These are phyloP conservation scores for Rhodotorula sp. DNA, from an alignment of 1,284 basidiomycete species.

Conservation along the genomic window DNA sequence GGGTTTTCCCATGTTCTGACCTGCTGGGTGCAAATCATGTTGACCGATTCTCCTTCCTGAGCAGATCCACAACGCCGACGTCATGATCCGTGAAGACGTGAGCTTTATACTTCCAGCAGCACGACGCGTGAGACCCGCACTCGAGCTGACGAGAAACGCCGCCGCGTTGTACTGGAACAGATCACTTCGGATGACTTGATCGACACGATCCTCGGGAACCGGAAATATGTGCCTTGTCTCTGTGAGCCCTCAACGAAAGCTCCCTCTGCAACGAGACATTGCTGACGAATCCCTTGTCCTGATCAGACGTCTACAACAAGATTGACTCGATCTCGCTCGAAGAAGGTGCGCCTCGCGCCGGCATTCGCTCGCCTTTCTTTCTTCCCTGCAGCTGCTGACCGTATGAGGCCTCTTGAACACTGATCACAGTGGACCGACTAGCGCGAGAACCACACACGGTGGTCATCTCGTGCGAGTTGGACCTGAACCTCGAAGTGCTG, in stretches of 20 bases:
- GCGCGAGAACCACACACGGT: constrained; percentile 83
- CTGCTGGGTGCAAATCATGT: too few relatives aligned
- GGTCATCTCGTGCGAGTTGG: constrained; percentile 92
- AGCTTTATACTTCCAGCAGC: constrained; percentile 44
- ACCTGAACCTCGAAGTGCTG: constrained; percentile 85
- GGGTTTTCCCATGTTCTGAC: too few relatives aligned
- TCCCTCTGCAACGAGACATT: too few relatives aligned
- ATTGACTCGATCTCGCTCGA: constrained; percentile 87
- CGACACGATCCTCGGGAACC: constrained; percentile 83
- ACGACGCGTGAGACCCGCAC: too few relatives aligned
- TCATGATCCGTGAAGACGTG: constrained; percentile 95
- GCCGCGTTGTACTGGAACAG: constrained; percentile 51
- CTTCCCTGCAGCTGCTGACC: background rate
- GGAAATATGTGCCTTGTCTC: constrained; percentile 89
- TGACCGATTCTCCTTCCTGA: too few relatives aligned
- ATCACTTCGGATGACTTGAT: constrained; percentile 97
- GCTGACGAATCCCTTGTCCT: constrained; percentile 64
- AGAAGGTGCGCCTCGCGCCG: constrained; percentile 24
- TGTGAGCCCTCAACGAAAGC: constrained; percentile 48
- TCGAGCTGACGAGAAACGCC: background rate
- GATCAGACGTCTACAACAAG: constrained; percentile 63
- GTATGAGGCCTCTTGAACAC: background rate
- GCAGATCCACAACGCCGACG: constrained; percentile 85
- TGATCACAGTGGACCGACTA: constrained; percentile 70
- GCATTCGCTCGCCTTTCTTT: too few relatives aligned